Conservation (phyloP, 257 asterid genomes). For the Nicotiana paniculata region DNA sequence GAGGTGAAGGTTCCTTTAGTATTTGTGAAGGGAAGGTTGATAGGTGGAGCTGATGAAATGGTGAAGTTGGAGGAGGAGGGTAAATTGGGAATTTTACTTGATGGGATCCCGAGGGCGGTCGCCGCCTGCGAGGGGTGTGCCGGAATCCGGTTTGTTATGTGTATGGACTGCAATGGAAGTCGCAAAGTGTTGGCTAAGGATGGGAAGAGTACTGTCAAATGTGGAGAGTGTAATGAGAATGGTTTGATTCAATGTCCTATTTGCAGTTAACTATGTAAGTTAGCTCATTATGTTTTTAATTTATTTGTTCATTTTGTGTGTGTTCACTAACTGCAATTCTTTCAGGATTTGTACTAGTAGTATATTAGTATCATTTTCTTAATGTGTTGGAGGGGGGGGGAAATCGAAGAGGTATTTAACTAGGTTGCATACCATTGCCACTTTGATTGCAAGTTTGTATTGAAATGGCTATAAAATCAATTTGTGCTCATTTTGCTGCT, state of each 20-base stretch:
- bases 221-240: slow-evolving; percentile 84
- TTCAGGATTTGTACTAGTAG: neutral
- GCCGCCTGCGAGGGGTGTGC: slow-evolving; percentile 53
- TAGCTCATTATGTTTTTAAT: neutral
- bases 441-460: slow-evolving; percentile 4
- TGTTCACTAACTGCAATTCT: neutral
- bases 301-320: neutral
- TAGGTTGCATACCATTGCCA: neutral
- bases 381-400: neutral
- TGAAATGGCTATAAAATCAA: neutral
- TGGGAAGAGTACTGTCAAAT: slow-evolving; percentile 56
- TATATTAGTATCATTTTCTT: neutral
- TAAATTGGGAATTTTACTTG: slow-evolving; percentile 41
- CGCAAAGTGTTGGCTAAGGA: slow-evolving; percentile 58
- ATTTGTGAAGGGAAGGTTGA: slow-evolving; percentile 77
- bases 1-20: slow-evolving; percentile 68
- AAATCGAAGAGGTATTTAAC: neutral
- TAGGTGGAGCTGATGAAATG: slow-evolving; percentile 87
- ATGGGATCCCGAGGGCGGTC: slow-evolving; percentile 53
- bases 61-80: slow-evolving; percentile 84
- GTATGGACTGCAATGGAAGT: slow-evolving; percentile 73
- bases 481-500: neutral
- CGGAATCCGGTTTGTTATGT: slow-evolving; percentile 74
- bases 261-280: slow-evolving; percentile 33
- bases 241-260: slow-evolving; percentile 82